These are phyloP conservation scores for Gossypium gossypioides DNA, from an alignment of 441 rosid species.

Conservation along the genomic window DNA sequence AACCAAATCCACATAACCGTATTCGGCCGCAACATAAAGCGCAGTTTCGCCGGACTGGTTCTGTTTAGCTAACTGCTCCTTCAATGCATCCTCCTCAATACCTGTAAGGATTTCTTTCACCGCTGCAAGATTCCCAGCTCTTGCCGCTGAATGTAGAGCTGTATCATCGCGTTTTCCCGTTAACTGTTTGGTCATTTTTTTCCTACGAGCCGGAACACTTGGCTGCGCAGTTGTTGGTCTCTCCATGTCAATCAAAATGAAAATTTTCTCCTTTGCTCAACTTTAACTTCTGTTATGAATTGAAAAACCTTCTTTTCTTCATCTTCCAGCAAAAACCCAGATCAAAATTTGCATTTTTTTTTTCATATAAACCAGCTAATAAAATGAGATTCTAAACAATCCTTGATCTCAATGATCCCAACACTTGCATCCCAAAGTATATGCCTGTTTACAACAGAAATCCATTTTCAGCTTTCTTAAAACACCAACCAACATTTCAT, in stretches of 20 bases:
- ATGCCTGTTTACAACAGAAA: slow-evolving; percentile 17
- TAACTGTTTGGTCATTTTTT: slow-evolving; percentile 70
- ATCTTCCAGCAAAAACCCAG: slow-evolving; percentile 29
- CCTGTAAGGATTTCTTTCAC: slow-evolving; percentile 37
- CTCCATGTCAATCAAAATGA: slow-evolving; percentile 29
- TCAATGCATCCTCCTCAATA: slow-evolving; percentile 32
- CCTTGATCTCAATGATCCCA: slow-evolving; percentile 5
- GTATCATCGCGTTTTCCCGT: slow-evolving; percentile 80
- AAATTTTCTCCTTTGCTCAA: not conserved
- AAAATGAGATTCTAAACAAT: not conserved
- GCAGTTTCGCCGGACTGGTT: slow-evolving; percentile 85
- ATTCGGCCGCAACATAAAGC: slow-evolving; percentile 80
- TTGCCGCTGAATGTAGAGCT: slow-evolving; percentile 63
- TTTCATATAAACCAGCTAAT: slow-evolving; percentile 1
- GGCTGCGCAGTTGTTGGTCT: slow-evolving; percentile 12
- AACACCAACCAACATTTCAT: not conserved
- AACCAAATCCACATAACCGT: slow-evolving; percentile 63
- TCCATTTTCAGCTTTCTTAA: not conserved
- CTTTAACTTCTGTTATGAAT: slow-evolving; percentile 3
- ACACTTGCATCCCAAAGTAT: slow-evolving; percentile 13
- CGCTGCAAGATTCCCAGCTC: slow-evolving; percentile 51
- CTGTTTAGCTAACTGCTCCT: slow-evolving; percentile 49
- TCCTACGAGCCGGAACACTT: slow-evolving; percentile 28
- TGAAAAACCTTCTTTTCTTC: slow-evolving; percentile 9
- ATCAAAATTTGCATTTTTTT: slow-evolving; percentile 22